Evolutionary conservation across 2,329 filamentous ascomycete genomes (phyloP), one percentile per base, ranked within the genome.

Genomic region (Fusarium sp.): DNA sequence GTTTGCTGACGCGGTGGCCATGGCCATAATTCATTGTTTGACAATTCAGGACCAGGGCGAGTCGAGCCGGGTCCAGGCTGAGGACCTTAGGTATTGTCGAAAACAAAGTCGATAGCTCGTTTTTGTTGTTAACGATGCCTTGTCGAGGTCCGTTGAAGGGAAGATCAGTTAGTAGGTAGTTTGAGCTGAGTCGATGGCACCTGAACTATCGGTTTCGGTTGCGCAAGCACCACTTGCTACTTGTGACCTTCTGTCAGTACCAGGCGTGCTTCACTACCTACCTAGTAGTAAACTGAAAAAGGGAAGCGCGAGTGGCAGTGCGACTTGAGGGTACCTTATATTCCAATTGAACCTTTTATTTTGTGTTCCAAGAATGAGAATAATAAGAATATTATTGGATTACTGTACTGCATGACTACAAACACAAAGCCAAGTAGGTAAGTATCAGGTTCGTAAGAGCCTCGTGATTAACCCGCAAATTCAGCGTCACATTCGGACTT

Each of bases 11-110:
- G 76, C 52, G 48, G 77, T 60, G 18, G 74, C 59, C 77, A 78
- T 78, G 18, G 74, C 59, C 77, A 78, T 78, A 39, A 50, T 70
- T 68, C 62, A 75, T 73, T 66, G 66, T 70, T 61, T 62, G 63
- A 22, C 39, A 52, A 28, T 32, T 58, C 38, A 61, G 42, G 34
- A 28, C 38, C 55, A 47, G 24, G 55, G n/a, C 26, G 22, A 50
- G 52, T 42, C 22, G 34, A 52, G 44, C 62, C 30, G 47, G 50
- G 45, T 38, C 32, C 32, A 59, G 32, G 32, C 44, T 22, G 8
- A 30, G 32, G 7, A 34, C 32, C 32, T 34, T 38, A 48, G 26
- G 20, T 22, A 24, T 36, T 48, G 39, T 36, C 30, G 24, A 50
- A 32, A 22, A 22, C 30, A 58, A 41, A 42, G 36, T 62, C n/a